Evolutionary conservation across 345 rosid genomes (phyloP).

Genomic region (Linum tenue): DNA sequence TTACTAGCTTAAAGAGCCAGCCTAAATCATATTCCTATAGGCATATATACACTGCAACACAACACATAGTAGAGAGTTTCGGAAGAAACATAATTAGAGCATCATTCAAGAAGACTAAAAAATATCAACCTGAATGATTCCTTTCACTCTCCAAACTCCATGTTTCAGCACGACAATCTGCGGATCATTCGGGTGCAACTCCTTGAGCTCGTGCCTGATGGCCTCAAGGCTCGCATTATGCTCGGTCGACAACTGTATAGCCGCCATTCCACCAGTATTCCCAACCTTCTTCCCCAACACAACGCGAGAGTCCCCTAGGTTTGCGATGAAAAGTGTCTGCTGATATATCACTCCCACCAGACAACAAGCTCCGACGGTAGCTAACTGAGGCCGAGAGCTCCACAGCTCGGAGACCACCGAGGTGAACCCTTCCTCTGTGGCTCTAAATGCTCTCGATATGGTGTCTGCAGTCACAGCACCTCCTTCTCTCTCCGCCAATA

Average conservation of each 20-base stretch:
- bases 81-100: background rate
- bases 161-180: constrained; percentile 72
- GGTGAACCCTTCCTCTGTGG: constrained; percentile 77
- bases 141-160: constrained; percentile 97
- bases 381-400: constrained; percentile 51
- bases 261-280: constrained; percentile 58
- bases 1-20: too few species aligned
- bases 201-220: constrained; percentile 73
- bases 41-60: background rate
- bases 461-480: constrained; percentile 68
- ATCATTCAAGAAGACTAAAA: constrained; percentile 10
- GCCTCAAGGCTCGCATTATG: constrained; percentile 83
- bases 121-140: constrained; percentile 66
- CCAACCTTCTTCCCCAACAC: constrained; percentile 78
- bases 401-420: constrained; percentile 59
- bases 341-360: constrained; percentile 72
- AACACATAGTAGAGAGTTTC: background rate
- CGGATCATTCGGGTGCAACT: constrained; percentile 74
- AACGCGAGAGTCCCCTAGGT: constrained; percentile 77
- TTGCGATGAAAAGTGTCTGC: constrained; percentile 77
- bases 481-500: constrained; percentile 44
- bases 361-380: constrained; percentile 79
- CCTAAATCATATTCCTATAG: too few species aligned
- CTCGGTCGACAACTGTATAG: constrained; percentile 72
- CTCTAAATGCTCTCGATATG: constrained; percentile 57